Evolutionary conservation across 2,329 filamentous ascomycete genomes (phyloP), one percentile per base, ranked within the genome.

Genomic region (Hymenoscyphus infarciens): DNA sequence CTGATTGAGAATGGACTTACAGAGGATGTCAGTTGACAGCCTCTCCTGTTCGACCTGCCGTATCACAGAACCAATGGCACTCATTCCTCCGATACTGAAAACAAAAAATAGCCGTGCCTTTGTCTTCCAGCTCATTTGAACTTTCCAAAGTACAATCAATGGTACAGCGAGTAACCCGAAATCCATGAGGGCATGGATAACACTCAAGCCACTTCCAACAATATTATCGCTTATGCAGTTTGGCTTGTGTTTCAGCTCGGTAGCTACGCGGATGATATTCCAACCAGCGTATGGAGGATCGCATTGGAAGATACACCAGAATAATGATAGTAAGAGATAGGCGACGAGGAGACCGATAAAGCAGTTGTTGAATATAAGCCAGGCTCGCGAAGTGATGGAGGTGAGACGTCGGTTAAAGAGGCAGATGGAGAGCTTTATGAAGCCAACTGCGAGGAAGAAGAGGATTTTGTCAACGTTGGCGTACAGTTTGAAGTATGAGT

Each of bases 221-320:
- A 52, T 22, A 22, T 52, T 52, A 19, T 52, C 45, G 19, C 45
- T 52, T 10, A 52, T 52, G 8, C 45, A 52, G 13, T 52, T 22
- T 13, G 45, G 45, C 8, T 52, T 52, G 45, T 27, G 45, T 25
- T 52, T 52, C 45, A 52, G 13, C 19, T 52, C 45, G 19, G 19
- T 52, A 22, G 45, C 45, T 52, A 52, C 45, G 22, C 45, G 45
- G 45, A 52, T 52, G 45, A 52, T 52, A 22, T 52, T 52, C 45
- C 45, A 52, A 5, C 45, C 45, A 5, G 45, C 45, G 3, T 52
- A 52, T 25, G 45, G 45, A 13, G 45, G 45, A 13, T 52, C 22
- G 19, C 45, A 52, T 22, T 52, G 45, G 22, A 52, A 52, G 5
- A 52, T 52, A 13, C 45, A 52, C 45, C 45, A 52, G 22, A 52